Conservation (phyloP, 306 rosid genomes). For the Castanospermum australe region DNA sequence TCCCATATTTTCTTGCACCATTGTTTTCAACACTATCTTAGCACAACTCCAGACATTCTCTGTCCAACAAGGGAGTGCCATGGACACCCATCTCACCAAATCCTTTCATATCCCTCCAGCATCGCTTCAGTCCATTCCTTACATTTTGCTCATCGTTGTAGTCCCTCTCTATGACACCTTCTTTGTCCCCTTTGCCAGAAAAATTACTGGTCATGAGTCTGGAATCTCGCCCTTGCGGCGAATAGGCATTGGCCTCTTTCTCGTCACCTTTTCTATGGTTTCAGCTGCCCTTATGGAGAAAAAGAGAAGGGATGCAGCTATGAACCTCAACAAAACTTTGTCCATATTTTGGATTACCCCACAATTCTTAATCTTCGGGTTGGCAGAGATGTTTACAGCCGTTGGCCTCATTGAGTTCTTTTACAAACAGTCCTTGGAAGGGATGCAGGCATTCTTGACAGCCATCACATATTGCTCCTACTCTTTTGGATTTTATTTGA, state of each 20-base stretch:
- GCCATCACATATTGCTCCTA: slow-evolving; percentile 89
- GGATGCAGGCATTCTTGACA: slow-evolving; percentile 85
- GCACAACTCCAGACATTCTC: slow-evolving; percentile 99
- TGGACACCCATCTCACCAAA: slow-evolving; percentile 68
- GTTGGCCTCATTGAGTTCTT: slow-evolving; percentile 93
- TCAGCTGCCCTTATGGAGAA: slow-evolving; percentile 85
- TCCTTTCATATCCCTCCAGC: slow-evolving; percentile 88
- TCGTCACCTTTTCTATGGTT: slow-evolving; percentile 88
- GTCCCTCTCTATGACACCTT: slow-evolving; percentile 85
- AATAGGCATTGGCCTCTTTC: slow-evolving; percentile 85
- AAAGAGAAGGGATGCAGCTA: slow-evolving; percentile 67
- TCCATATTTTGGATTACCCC: slow-evolving; percentile 98
- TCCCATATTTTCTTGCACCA: slow-evolving; percentile 94
- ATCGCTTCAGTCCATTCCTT: slow-evolving; percentile 91
- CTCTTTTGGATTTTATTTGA: slow-evolving; percentile 89
- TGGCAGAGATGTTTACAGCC: slow-evolving; percentile 90
- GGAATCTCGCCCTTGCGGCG: slow-evolving; percentile 77
- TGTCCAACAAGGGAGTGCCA: slow-evolving; percentile 87
- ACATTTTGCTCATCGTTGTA: slow-evolving; percentile 69
- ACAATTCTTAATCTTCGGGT: slow-evolving; percentile 86
- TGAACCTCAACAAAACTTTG: slow-evolving; percentile 39
- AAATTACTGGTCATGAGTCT: slow-evolving; percentile 71
- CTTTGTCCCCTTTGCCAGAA: slow-evolving; percentile 82
- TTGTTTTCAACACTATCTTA: slow-evolving; percentile 88
- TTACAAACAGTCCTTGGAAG: slow-evolving; percentile 73